These are phyloP conservation scores for Saccharomyces cerevisiae DNA, from an alignment of 805 yeast genomes.

Conservation along the genomic window DNA sequence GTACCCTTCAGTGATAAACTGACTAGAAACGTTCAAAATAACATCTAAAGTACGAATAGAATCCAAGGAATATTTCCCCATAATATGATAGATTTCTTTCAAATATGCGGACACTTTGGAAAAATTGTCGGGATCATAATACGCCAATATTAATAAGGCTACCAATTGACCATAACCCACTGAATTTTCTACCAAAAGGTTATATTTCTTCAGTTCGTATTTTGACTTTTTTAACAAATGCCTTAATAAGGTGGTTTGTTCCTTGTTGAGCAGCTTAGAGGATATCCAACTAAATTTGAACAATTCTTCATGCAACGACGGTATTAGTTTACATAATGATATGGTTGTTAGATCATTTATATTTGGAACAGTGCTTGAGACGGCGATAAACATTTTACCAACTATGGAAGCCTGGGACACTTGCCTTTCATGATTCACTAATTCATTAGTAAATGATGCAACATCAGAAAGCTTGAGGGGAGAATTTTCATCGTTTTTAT, in stretches of 20 bases:
- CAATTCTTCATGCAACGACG: slow-evolving; percentile 13
- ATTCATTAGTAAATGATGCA: slow-evolving; percentile 6
- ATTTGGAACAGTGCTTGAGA: slow-evolving; percentile 8
- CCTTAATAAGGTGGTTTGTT: slow-evolving; percentile 17
- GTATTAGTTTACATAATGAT: slow-evolving; percentile 7
- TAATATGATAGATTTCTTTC: slow-evolving; percentile 45
- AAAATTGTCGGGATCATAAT: slow-evolving; percentile 34
- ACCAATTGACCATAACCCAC: slow-evolving; percentile 70
- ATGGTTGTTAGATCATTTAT: slow-evolving; percentile 16
- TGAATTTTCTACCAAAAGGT: slow-evolving; percentile 61
- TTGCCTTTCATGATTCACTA: slow-evolving; percentile 1
- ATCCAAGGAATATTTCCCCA: slow-evolving; percentile 72
- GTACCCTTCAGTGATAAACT: slow-evolving; percentile 37
- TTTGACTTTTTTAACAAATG: slow-evolving; percentile 23
- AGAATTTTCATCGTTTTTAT: slow-evolving; percentile 2
- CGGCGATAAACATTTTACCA: slow-evolving; percentile 19
- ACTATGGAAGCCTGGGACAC: slow-evolving; percentile 7
- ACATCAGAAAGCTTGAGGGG: slow-evolving; percentile 1
- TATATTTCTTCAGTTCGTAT: slow-evolving; percentile 46
- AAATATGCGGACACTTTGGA: slow-evolving; percentile 38
- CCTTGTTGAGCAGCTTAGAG: slow-evolving; percentile 21
- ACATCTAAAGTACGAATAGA: slow-evolving; percentile 61
- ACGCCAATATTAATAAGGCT: slow-evolving; percentile 39
- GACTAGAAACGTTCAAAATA: slow-evolving; percentile 45
- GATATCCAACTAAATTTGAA: slow-evolving; percentile 28